A percentile compares a stretch with the other conserved stretches of the same genome.
These are phyloP conservation scores for Eimeria acervulina DNA, from an alignment of 169 alveolate species.

Conservation along the genomic window DNA sequence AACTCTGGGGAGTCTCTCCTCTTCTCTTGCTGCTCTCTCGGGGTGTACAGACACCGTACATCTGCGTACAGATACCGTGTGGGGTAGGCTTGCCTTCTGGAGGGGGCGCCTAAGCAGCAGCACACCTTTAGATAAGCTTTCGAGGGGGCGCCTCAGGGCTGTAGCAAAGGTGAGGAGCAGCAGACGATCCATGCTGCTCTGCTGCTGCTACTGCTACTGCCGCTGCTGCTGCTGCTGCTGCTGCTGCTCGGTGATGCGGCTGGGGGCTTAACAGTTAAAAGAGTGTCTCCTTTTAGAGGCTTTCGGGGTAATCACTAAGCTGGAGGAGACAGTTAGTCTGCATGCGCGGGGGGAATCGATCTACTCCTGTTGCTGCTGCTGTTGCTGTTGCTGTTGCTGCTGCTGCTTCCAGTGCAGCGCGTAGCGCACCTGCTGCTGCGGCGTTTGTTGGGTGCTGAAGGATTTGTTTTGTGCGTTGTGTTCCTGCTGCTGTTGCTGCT, in stretches of 20 bases:
- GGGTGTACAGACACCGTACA: background rate
- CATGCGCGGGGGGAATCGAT: too few relatives aligned
- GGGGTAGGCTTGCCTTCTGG: background rate
- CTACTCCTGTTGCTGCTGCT: background rate
- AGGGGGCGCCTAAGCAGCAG: background rate
- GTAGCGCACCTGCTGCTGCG: too few relatives aligned
- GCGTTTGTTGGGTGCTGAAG: background rate
- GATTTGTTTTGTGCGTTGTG: too few relatives aligned
- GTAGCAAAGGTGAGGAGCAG: background rate
- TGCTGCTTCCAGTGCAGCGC: too few relatives aligned
- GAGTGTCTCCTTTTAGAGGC: too few relatives aligned
- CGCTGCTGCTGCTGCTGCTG: background rate
- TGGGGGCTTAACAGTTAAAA: background rate
- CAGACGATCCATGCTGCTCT: background rate
- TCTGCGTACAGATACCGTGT: background rate
- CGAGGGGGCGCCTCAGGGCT: background rate
- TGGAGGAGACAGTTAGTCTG: too few relatives aligned
- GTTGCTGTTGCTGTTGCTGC: conserved; percentile 13
- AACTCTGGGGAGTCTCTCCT: background rate
- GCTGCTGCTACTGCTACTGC: conserved; percentile 13
- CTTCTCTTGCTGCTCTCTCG: background rate
- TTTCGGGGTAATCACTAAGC: too few relatives aligned
- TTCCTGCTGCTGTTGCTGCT: too few relatives aligned
- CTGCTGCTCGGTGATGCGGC: background rate
- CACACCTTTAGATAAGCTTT: background rate